A percentile compares a stretch with the other conserved stretches of the same genome.
These are phyloP conservation scores for Talaromyces sp. DNA, from an alignment of 2,329 filamentous ascomycete species.

Conservation along the genomic window DNA sequence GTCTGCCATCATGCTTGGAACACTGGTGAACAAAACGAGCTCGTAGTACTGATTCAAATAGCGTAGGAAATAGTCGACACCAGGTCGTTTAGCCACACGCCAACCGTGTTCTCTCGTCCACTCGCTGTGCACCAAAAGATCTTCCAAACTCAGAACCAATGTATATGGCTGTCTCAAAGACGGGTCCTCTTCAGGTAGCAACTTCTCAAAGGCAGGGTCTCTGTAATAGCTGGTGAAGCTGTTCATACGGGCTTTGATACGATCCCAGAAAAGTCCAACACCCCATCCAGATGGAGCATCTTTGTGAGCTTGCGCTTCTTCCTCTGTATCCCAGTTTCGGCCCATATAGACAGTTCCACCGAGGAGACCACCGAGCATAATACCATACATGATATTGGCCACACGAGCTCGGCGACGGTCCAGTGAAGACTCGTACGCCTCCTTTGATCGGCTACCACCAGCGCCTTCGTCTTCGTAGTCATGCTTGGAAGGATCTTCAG, in stretches of 20 bases:
- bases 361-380: conserved; percentile 57
- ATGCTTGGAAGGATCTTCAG: conserved; percentile 49
- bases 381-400: conserved; percentile 70
- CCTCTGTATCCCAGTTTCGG: conserved; percentile 76
- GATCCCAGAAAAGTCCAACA: conserved; percentile 72
- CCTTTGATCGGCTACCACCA: conserved; percentile 66
- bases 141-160: conserved; percentile 86
- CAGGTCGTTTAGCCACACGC: conserved; percentile 90
- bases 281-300: conserved; percentile 80
- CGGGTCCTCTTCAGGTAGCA: conserved; percentile 72
- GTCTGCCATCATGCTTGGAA: conserved; percentile 80
- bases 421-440: conserved; percentile 84
- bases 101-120: conserved; percentile 94
- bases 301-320: conserved; percentile 67
- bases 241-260: conserved; percentile 70
- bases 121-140: conserved; percentile 90
- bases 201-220: conserved; percentile 89
- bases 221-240: conserved; percentile 89
- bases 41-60: conserved; percentile 99
- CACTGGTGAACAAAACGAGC: conserved; percentile 89
- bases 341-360: conserved; percentile 72
- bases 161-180: conserved; percentile 84
- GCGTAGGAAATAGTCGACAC: conserved; percentile 93
- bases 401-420: conserved; percentile 77
- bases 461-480: conserved; percentile 53